A percentile compares a stretch with the other conserved stretches of the same genome.
These are phyloP conservation scores for Fraxinus sp. DNA, from an alignment of 305 asterid genomes.

Conservation along the genomic window DNA sequence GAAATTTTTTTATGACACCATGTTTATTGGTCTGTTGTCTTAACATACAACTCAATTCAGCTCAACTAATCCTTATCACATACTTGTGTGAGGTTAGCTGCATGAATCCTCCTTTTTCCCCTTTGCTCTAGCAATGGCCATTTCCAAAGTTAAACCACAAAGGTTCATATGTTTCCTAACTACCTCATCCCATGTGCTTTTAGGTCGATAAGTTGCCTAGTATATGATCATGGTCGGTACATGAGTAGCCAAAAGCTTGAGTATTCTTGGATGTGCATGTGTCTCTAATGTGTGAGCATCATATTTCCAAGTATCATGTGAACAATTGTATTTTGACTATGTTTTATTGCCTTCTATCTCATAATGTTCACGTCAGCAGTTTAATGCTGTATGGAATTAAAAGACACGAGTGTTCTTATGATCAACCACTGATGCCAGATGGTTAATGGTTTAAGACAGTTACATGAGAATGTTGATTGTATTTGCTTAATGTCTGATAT, in stretches of 20 bases:
- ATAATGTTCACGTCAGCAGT: not conserved
- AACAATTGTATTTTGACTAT: not conserved
- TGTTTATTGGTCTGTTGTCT: not conserved
- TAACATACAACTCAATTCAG: not conserved
- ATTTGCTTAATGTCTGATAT: not conserved
- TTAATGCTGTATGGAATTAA: not conserved
- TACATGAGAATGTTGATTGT: not conserved
- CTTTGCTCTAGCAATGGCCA: not conserved
- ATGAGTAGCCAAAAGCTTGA: not conserved
- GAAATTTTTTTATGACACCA: not conserved
- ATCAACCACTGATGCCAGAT: not conserved
- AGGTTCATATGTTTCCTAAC: not conserved
- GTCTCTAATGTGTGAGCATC: not conserved
- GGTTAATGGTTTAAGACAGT: not conserved
- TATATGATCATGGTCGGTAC: not conserved
- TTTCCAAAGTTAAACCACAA: not conserved
- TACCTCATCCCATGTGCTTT: not conserved
- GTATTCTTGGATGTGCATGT: not conserved
- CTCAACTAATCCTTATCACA: not conserved
- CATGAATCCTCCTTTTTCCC: not conserved
- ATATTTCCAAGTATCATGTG: not conserved
- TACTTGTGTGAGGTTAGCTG: not conserved
- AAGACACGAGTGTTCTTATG: not conserved
- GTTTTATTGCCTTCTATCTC: not conserved
- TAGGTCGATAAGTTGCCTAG: not conserved